Evolutionary conservation across 805 yeast species (phyloP), one percentile per base, ranked within the genome.

Genomic region (Blastobotrys chiropterorum): DNA sequence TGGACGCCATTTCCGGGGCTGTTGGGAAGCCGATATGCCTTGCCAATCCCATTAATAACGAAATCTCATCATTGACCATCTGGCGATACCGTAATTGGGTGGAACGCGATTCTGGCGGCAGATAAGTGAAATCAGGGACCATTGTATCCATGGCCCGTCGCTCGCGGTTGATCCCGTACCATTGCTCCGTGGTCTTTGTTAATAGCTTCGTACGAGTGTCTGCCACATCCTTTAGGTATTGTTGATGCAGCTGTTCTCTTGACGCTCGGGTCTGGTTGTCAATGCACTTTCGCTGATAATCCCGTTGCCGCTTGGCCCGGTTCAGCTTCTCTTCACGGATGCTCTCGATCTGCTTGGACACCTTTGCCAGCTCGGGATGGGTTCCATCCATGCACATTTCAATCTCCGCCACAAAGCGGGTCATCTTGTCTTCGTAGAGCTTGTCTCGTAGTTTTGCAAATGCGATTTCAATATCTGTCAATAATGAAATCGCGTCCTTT

Each of bases 111-210:
- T 76, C 59, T 62, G 70, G 60, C 15, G 40, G 45, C 57, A 67
- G 62, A 68, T 72, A 68, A 51, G 72, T 61, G 63, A 69, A 69
- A 55, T 76, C 72, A 44, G 84, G 75, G 48, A 73, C 70, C 48
- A 81, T 60, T 56, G 79, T 77, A 65, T 89, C 96, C 80, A 88
- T 77, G 44, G 81, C 82, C 56, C 95, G 77, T 60, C 97, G 77
- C 66, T 94, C 98, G 61, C 84, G 81, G 68, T 90, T 90, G 62
- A 90, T 86, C 58, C 86, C 84, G 71, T 92, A 92, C 98, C 98
- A 94, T 56, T 81, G 77, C 41, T 85, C 79, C 3, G 97, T 90
- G 2, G 95, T 86, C 5, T 80, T 76, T 53, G 79, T 74, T 46
- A 92, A 76, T 72, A 88, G 75, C 21, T 76, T 72, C 49, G 77